Evolutionary conservation across 495 filamentous ascomycete genomes (phyloP).

Genomic region (Patellaria atrata): DNA sequence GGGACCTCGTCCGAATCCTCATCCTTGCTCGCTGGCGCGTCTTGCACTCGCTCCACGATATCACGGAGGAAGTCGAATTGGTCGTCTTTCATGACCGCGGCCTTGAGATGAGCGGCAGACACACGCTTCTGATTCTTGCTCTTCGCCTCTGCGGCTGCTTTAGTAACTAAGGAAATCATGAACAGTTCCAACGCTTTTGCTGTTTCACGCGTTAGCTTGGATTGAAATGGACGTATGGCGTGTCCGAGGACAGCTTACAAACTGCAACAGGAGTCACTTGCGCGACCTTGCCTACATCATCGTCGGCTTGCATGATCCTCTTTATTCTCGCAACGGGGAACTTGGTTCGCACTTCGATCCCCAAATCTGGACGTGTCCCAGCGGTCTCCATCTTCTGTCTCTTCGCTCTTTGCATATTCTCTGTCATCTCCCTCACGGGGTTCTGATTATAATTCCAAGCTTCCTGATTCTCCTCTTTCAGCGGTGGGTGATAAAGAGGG

Average conservation of each 20-base stretch:
- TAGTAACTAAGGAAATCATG: slow-evolving; percentile 84
- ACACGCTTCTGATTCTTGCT: slow-evolving; percentile 76
- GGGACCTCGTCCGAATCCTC: slow-evolving; percentile 42
- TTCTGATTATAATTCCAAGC: slow-evolving; percentile 14
- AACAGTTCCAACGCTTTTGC: slow-evolving; percentile 91
- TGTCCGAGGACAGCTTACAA: slow-evolving; percentile 38
- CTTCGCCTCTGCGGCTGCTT: slow-evolving; percentile 69
- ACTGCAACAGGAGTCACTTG: slow-evolving; percentile 93
- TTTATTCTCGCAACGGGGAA: slow-evolving; percentile 98
- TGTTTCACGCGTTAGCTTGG: slow-evolving; percentile 11
- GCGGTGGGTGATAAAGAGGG: slow-evolving; percentile 8
- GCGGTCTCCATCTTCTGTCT: slow-evolving; percentile 20
- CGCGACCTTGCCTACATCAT: slow-evolving; percentile 96
- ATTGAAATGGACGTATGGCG: too few species aligned
- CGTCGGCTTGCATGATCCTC: slow-evolving; percentile 98
- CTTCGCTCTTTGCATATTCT: slow-evolving; percentile 9
- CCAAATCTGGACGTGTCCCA: slow-evolving; percentile 5
- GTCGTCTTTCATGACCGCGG: slow-evolving; percentile 68
- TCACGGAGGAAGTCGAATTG: slow-evolving; percentile 86
- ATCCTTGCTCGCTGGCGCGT: slow-evolving; percentile 46
- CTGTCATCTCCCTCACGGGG: slow-evolving; percentile 3
- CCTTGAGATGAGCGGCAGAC: slow-evolving; percentile 78
- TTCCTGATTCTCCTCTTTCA: slow-evolving; percentile 11
- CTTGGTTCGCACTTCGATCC: slow-evolving; percentile 74
- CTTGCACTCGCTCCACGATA: slow-evolving; percentile 77